Percentiles rank a stretch among this genome's conserved stretches.
These are phyloP conservation scores for Gleditsia sinensis DNA, from an alignment of 306 rosid species.

Conservation along the genomic window DNA sequence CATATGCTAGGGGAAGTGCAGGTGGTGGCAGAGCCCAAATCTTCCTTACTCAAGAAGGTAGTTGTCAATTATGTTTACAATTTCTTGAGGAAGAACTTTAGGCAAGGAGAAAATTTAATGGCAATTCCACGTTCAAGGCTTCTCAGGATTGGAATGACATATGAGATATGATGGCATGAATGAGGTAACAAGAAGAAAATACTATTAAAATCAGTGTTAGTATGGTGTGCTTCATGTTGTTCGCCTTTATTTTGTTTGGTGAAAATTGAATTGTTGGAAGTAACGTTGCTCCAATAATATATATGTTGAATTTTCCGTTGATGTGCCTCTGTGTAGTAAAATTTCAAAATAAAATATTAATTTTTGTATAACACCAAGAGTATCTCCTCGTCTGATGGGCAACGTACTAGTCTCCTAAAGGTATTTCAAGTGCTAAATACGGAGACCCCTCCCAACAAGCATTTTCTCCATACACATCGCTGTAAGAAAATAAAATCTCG, in stretches of 20 bases:
- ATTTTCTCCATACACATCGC: too few relatives aligned
- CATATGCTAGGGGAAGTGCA: slow-evolving; percentile 60
- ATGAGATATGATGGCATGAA: slow-evolving; percentile 21
- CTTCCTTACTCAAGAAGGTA: slow-evolving; percentile 54
- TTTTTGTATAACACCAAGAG: too few relatives aligned
- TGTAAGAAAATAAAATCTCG: too few relatives aligned
- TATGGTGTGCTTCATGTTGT: not conserved
- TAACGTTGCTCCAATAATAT: not conserved
- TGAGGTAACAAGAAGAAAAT: not conserved
- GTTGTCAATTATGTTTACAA: slow-evolving; percentile 46
- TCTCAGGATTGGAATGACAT: slow-evolving; percentile 42
- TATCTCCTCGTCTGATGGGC: too few relatives aligned
- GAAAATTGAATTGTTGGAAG: not conserved
- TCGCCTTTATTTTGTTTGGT: not conserved
- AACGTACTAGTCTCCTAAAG: too few relatives aligned
- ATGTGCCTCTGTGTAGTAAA: too few relatives aligned
- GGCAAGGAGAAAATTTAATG: slow-evolving; percentile 52
- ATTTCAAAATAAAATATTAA: too few relatives aligned
- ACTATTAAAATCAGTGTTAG: not conserved
- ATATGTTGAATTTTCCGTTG: too few relatives aligned
- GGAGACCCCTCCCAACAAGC: too few relatives aligned
- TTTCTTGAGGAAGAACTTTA: slow-evolving; percentile 57
- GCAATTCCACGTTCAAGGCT: slow-evolving; percentile 53
- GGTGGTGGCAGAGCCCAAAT: slow-evolving; percentile 49
- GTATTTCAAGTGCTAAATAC: too few relatives aligned